A percentile compares a stretch with the other conserved stretches of the same genome.
phyloP scores from a whole-genome alignment of 805 yeast species.

The Starmera caribaea region DNA sequence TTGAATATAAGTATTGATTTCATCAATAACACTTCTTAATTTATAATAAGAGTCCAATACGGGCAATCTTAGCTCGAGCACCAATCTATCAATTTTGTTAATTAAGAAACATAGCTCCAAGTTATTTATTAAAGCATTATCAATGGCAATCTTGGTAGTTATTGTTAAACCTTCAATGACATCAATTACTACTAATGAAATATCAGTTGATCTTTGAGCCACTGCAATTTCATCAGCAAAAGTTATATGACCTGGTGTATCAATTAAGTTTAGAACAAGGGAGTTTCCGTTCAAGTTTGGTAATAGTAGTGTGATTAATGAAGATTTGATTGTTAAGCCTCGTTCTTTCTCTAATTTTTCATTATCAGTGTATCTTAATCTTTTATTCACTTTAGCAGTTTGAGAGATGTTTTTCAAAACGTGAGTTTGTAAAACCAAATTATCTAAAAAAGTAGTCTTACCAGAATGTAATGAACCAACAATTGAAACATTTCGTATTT shows the following conservation, averaged over 20 bases:
- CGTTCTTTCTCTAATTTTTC: conserved; percentile 60
- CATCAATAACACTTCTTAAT: conserved; percentile 47
- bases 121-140: conserved; percentile 39
- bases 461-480: conserved; percentile 84
- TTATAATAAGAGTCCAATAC: conserved; percentile 68
- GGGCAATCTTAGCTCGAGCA: conserved; percentile 69
- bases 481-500: conserved; percentile 64
- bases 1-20: conserved; percentile 46
- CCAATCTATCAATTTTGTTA: conserved; percentile 80
- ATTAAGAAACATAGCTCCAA: conserved; percentile 51
- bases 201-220: conserved; percentile 52
- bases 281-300: conserved; percentile 47
- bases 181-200: conserved; percentile 67
- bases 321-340: conserved; percentile 55
- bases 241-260: conserved; percentile 88
- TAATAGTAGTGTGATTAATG: conserved; percentile 53
- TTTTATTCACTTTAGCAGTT: conserved; percentile 57
- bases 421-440: conserved; percentile 61
- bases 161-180: conserved; percentile 71
- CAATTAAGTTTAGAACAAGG: conserved; percentile 52
- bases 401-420: conserved; percentile 32
- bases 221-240: conserved; percentile 68
- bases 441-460: conserved; percentile 70
- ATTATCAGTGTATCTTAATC: conserved; percentile 66
- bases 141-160: conserved; percentile 42